Percentiles rank a stretch among this genome's conserved stretches.
Evolutionary conservation across 805 yeast genomes (phyloP).

Genomic region (Allodekkera sacchari): DNA sequence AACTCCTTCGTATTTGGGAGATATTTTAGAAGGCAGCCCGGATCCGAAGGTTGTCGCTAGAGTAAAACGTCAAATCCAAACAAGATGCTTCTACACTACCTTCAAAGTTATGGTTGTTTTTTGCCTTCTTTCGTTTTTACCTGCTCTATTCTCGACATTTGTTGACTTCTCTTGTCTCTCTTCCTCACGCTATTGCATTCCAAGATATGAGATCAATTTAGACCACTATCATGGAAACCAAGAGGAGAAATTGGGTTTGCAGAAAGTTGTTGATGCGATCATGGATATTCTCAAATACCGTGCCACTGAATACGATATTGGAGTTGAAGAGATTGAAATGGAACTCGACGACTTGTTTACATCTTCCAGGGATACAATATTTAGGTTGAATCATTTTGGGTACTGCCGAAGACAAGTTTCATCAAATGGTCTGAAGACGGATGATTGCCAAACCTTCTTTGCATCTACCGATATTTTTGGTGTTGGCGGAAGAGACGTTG

Average conservation of each 20-base stretch:
- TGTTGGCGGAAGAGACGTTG: conserved; percentile 42
- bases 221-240: too few relatives aligned
- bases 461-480: conserved; percentile 31
- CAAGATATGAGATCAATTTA: conserved; percentile 34
- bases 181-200: conserved; percentile 26
- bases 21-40: too few relatives aligned
- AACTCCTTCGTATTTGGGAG: too few relatives aligned
- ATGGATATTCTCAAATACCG: too few relatives aligned
- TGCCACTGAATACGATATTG: too few relatives aligned
- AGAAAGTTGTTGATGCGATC: too few relatives aligned
- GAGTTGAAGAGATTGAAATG: conserved; percentile 8
- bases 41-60: not conserved
- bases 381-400: conserved; percentile 37
- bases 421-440: not conserved
- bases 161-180: conserved; percentile 26
- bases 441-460: conserved; percentile 6
- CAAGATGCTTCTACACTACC: conserved; percentile 15
- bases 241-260: too few relatives aligned
- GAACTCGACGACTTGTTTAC: conserved; percentile 32
- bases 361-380: conserved; percentile 33
- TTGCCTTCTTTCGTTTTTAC: conserved; percentile 17
- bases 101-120: conserved; percentile 15
- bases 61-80: conserved; percentile 4
- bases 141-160: conserved; percentile 15
- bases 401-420: conserved; percentile 26